These are phyloP conservation scores for Domatiomyces globalis DNA, from an alignment of 2,329 filamentous ascomycete species.

Conservation along the genomic window DNA sequence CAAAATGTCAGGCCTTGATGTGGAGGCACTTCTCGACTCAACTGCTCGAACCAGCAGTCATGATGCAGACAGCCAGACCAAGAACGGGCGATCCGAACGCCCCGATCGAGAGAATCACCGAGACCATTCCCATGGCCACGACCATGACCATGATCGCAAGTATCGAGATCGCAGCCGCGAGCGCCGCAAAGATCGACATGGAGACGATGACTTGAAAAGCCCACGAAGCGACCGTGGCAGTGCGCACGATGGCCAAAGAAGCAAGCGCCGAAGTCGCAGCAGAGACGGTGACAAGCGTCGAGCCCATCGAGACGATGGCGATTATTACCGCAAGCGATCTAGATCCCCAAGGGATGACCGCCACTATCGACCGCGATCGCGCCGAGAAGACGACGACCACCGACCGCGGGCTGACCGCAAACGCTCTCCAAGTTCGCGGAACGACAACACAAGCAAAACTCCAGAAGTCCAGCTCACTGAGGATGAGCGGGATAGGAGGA, in stretches of 20 bases:
- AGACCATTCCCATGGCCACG: constrained; percentile 43
- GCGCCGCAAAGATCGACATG: constrained; percentile 36
- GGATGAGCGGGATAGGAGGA: constrained; percentile 91
- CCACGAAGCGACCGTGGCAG: constrained; percentile 62
- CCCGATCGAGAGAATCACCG: constrained; percentile 43
- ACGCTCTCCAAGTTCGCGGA: constrained; percentile 30
- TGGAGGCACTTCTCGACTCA: constrained; percentile 32
- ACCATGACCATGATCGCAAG: constrained; percentile 37
- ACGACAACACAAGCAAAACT: constrained; percentile 30
- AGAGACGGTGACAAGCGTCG: constrained; percentile 61
- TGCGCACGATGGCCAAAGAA: constrained; percentile 52
- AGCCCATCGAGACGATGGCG: constrained; percentile 51
- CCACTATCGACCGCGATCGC: constrained; percentile 39
- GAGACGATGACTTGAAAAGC: constrained; percentile 46
- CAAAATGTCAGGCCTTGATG: constrained; percentile 58
- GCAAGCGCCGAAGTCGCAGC: constrained; percentile 62
- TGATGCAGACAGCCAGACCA: constrained; percentile 28
- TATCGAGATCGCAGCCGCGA: constrained; percentile 48
- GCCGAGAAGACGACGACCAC: constrained; percentile 36
- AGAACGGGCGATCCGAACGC: constrained; percentile 35
- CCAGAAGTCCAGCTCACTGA: constrained; percentile 66
- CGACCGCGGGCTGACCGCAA: constrained; percentile 31
- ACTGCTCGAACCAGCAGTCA: constrained; percentile 1
- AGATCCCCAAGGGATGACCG: constrained; percentile 53
- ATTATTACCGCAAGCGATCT: constrained; percentile 53